Base-by-base conservation (phyloP, 2,329 filamentous ascomycete species). In the Periconia digitata region DNA sequence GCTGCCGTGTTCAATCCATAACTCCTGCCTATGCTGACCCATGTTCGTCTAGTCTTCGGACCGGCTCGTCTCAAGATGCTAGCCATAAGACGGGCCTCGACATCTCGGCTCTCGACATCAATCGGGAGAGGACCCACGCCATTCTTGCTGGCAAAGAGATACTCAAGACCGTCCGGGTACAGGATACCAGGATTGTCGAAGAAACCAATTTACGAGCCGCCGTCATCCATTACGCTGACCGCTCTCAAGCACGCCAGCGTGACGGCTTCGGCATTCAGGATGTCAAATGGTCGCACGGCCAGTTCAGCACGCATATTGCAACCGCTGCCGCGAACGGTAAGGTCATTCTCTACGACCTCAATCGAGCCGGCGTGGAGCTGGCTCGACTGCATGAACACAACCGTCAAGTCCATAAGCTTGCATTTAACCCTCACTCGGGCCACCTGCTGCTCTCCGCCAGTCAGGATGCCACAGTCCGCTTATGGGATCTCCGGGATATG, bases 281-380 rank as follows among this genome's bases (percentile, higher is more conserved):
- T 67, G 84, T 86, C 23, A 85, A 85, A 55, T 86, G 84, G 84
- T 85, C 84, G 43, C 83, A 85, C 70, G 80, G 81, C 50, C 76
- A 77, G 44, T 84, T 79, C 63, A 78, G 78, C 58, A 78, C 79
- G 50, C 79, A 79, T 57, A 82, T 86, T 54, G 83, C 83, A 34
- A 85, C 83, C 10, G 84, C 84, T 21, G 84, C 81, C 20, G 79
- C 80, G 44, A 85, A 84, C 70, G 84, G 84, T 53, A 83, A 84
- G 59, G 82, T 86, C 62, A 79, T 85, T 44, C 69, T 86, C 48
- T 86, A 86, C 65, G 83, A 86, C 69, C 72, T 86, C 48, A 80
- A 83, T 54, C 79, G 81, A 50, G 74, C 80, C 46, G 81, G 80
- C 44, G 72, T 85, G 37, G 84, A 85, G 63, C 75, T 84, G 47